phyloP scores from a whole-genome alignment of 2,329 filamentous ascomycete genomes.

The Clarireedia homoeocarpa region DNA sequence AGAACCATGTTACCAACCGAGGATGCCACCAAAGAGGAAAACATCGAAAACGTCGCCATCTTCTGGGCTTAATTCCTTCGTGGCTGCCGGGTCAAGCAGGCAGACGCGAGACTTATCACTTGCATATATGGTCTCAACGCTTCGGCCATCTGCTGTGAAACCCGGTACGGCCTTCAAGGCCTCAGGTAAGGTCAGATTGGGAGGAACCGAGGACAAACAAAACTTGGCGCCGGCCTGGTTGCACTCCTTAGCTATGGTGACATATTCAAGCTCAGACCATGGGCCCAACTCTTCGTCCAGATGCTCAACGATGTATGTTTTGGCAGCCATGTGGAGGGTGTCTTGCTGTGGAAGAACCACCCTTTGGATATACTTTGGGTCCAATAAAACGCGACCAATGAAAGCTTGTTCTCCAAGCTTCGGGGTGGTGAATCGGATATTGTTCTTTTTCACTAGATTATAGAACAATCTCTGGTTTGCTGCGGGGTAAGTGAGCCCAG shows the following conservation, averaged over 20 bases:
- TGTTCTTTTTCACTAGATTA: neutral
- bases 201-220: conserved; percentile 73
- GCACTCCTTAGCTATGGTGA: conserved; percentile 77
- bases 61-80: conserved; percentile 71
- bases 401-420: neutral
- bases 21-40: conserved; percentile 92
- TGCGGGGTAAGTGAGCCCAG: conserved; percentile 18
- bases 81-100: conserved; percentile 78
- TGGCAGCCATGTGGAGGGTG: conserved; percentile 37
- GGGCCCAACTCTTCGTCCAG: conserved; percentile 88
- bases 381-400: conserved; percentile 2
- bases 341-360: neutral
- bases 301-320: conserved; percentile 92
- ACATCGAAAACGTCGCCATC: conserved; percentile 80
- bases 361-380: neutral
- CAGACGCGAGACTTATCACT: conserved; percentile 71
- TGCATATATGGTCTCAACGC: conserved; percentile 76
- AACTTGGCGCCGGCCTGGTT: conserved; percentile 59
- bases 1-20: conserved; percentile 50
- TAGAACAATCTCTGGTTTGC: conserved; percentile 9
- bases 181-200: conserved; percentile 56
- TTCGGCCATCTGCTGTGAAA: conserved; percentile 64
- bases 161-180: conserved; percentile 47
- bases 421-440: conserved; percentile 18
- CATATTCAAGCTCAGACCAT: conserved; percentile 93